A percentile compares a stretch with the other conserved stretches of the same genome.
phyloP scores from a whole-genome alignment of 257 asterid species.

The Forsythia suspensa region DNA sequence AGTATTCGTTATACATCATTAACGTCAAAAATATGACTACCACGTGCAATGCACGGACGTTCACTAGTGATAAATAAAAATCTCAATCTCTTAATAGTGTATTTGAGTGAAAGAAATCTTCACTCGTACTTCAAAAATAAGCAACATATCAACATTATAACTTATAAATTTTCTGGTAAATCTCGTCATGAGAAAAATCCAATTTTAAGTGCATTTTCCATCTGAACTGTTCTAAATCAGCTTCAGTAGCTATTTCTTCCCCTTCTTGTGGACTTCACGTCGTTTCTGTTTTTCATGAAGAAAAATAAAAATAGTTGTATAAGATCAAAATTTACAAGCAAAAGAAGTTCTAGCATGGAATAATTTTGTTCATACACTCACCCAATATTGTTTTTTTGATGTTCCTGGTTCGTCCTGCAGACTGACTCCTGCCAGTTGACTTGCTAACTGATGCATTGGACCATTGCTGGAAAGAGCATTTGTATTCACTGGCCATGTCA shows the following conservation, averaged over 20 bases:
- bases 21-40: too few relatives aligned
- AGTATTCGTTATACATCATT: too few relatives aligned
- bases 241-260: background rate
- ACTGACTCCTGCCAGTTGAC: background rate
- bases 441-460: background rate
- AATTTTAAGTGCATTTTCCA: background rate
- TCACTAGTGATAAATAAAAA: too few relatives aligned
- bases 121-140: background rate
- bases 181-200: background rate
- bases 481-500: conserved; percentile 33
- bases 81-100: too few relatives aligned
- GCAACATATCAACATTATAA: background rate
- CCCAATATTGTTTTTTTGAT: background rate
- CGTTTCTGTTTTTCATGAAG: background rate
- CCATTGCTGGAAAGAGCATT: background rate
- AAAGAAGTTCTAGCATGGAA: background rate
- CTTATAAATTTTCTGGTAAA: background rate
- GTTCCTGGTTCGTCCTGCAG: background rate
- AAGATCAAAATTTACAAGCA: too few relatives aligned
- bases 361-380: background rate
- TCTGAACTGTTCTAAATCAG: background rate
- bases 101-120: too few relatives aligned
- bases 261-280: too few relatives aligned
- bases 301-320: too few relatives aligned
- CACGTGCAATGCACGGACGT: too few relatives aligned